Evolutionary conservation across 2,329 filamentous ascomycete species (phyloP).

Genomic region (Trichoderma lentiforme): DNA sequence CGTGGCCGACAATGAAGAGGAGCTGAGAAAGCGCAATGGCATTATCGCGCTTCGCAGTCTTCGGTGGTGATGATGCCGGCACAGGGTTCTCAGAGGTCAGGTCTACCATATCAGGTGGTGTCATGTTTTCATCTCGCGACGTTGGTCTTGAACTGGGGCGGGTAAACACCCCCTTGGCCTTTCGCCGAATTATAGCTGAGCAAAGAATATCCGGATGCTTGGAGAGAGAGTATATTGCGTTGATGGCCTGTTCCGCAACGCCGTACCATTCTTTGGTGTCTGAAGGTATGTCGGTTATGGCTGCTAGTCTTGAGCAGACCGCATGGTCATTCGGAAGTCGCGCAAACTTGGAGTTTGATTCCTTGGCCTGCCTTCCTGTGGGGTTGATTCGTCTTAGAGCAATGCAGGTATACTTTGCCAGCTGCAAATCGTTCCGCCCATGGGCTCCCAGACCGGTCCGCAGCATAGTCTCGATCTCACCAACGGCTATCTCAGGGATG

Average conservation of each 20-base stretch:
- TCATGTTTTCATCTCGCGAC: constrained; percentile 45
- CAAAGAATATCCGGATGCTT: constrained; percentile 93
- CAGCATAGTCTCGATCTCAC: constrained; percentile 92
- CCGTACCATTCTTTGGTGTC: constrained; percentile 96
- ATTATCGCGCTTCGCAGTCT: constrained; percentile 59
- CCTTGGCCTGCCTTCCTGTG: constrained; percentile 73
- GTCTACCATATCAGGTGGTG: constrained; percentile 30
- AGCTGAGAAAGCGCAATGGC: constrained; percentile 82
- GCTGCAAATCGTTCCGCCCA: constrained; percentile 76
- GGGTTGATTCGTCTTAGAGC: constrained; percentile 89
- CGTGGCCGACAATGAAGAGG: constrained; percentile 90
- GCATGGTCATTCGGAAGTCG: constrained; percentile 90
- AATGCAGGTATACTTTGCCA: constrained; percentile 94
- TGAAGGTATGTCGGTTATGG: constrained; percentile 79
- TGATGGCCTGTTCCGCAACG: constrained; percentile 92
- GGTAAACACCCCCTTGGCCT: constrained; percentile 77
- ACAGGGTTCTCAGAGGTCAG: constrained; percentile 30
- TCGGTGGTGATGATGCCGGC: constrained; percentile 27
- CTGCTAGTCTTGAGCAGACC: constrained; percentile 73
- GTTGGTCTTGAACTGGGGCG: constrained; percentile 37
- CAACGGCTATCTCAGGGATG: constrained; percentile 86
- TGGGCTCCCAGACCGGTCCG: constrained; percentile 80
- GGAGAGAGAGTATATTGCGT: constrained; percentile 88
- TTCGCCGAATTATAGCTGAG: constrained; percentile 82
- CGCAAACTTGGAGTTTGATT: constrained; percentile 64